Evolutionary conservation across 257 asterid species (phyloP).

Genomic region (Przewalskia tangutica): DNA sequence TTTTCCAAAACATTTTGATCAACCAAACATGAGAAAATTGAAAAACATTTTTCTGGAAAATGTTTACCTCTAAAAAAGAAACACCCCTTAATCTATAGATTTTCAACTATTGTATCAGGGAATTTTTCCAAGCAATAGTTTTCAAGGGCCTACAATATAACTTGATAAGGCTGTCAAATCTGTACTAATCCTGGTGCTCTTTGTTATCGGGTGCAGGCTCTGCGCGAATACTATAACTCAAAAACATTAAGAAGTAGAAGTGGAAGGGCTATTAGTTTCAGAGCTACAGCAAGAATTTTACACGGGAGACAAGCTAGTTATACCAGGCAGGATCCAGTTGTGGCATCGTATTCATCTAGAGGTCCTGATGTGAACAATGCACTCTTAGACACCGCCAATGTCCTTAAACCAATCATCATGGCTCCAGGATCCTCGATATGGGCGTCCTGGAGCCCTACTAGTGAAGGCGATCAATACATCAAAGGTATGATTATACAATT

Average conservation of each 20-base stretch:
- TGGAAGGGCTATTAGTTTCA: slow-evolving; percentile 38
- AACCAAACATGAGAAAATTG: no score
- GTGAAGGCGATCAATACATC: slow-evolving; percentile 47
- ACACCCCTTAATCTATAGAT: neutral
- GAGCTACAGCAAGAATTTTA: slow-evolving; percentile 41
- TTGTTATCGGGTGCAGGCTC: slow-evolving; percentile 26
- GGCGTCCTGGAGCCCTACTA: slow-evolving; percentile 68
- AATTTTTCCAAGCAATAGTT: neutral
- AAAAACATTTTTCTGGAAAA: no score
- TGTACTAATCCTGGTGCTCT: neutral
- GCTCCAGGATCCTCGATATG: slow-evolving; percentile 75
- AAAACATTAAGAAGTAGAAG: slow-evolving; percentile 41
- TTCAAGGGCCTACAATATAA: neutral
- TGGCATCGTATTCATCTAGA: slow-evolving; percentile 60
- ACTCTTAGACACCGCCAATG: slow-evolving; percentile 47
- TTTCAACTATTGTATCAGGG: neutral
- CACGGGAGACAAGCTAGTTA: slow-evolving; percentile 51
- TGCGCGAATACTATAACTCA: slow-evolving; percentile 46
- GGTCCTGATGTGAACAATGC: slow-evolving; percentile 57
- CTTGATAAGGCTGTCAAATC: neutral
- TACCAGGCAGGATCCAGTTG: slow-evolving; percentile 40
- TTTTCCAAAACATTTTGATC: no score
- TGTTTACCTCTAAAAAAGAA: no score
- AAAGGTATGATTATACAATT: slow-evolving; percentile 22
- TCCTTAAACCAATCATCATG: slow-evolving; percentile 62